Evolutionary conservation across 345 rosid species (phyloP), one percentile per base, ranked within the genome.

Genomic region (Turritis glabra): DNA sequence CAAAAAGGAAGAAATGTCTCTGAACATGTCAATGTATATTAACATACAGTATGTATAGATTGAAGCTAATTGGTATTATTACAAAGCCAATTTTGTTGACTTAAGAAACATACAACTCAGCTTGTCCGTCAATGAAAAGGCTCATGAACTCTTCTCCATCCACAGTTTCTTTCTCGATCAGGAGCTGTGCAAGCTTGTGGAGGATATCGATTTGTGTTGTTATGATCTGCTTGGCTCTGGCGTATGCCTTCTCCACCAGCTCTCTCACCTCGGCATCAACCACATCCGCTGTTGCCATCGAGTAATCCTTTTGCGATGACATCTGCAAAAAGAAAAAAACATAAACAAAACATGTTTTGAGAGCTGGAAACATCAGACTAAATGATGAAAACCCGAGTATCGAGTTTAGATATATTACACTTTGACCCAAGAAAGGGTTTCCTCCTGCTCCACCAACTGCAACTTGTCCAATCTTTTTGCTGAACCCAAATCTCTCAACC

Each of bases 141-240:
- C 98, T 94, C 99, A 90, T 88, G 74, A 95, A 95, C 87, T 95
- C 99, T 82, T 95, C 99, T 12, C 99, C 97, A 32, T 95, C 97
- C 6, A 94, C 97, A 8, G 96, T 88, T 85, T 91, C 97, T 76
- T 94, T 94, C 86, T 91, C 98, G 10, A 90, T 85, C 22, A 94
- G 82, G 48, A 94, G 98, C 54, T 88, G 89, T 7, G 98, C 99
- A 25, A 91, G 92, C 82, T 88, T 85, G 80, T 93, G 97, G 8
- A 93, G 82, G 64, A 92, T 90, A 83, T 88, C 90, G 29, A 86
- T 74, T 52, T 93, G 97, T 55, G 90, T 90, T 27, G 85, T 83
- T 55, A 90, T 70, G 74, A 93, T 89, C 81, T 87, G 63, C 53
- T 54, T 90, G 2, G 98, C 98, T 69, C 97, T 84, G 25, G 75